These are phyloP conservation scores for Trichophyton simii DNA, from an alignment of 2,329 filamentous ascomycete genomes.

Conservation along the genomic window DNA sequence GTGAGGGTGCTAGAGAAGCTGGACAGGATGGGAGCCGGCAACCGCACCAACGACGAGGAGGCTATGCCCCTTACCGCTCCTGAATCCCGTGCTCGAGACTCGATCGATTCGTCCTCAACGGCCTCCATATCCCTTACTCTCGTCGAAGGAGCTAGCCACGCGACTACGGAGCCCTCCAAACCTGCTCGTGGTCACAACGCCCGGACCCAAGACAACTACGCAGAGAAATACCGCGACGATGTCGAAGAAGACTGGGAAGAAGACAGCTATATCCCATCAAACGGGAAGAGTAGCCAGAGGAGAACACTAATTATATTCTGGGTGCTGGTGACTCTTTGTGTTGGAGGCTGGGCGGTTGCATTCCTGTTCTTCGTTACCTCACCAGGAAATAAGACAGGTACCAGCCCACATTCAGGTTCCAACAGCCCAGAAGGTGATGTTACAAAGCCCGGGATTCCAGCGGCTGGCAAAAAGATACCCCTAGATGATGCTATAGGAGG, in stretches of 20 bases:
- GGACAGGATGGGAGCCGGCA: conserved; percentile 10
- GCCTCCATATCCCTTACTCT: conserved; percentile 14
- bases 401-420: background rate
- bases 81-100: conserved; percentile 6
- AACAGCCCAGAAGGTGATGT: background rate
- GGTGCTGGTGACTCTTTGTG: conserved; percentile 28
- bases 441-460: background rate
- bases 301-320: conserved; percentile 26
- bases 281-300: conserved; percentile 12
- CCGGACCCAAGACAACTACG: background rate
- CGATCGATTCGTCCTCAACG: conserved; percentile 15
- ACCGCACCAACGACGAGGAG: conserved; percentile 11
- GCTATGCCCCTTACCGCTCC: conserved; percentile 11
- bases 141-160: conserved; percentile 7
- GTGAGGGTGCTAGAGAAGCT: background rate
- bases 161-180: background rate
- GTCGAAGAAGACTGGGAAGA: conserved; percentile 23
- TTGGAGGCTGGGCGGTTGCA: conserved; percentile 35
- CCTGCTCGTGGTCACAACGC: background rate
- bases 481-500: conserved; percentile 21
- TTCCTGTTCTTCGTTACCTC: conserved; percentile 32
- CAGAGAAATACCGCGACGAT: conserved; percentile 20
- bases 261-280: conserved; percentile 10
- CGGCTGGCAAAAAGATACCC: conserved; percentile 18
- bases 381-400: conserved; percentile 8